phyloP scores from a whole-genome alignment of 2,329 filamentous ascomycete species.

The Blumeriella jaapii region DNA sequence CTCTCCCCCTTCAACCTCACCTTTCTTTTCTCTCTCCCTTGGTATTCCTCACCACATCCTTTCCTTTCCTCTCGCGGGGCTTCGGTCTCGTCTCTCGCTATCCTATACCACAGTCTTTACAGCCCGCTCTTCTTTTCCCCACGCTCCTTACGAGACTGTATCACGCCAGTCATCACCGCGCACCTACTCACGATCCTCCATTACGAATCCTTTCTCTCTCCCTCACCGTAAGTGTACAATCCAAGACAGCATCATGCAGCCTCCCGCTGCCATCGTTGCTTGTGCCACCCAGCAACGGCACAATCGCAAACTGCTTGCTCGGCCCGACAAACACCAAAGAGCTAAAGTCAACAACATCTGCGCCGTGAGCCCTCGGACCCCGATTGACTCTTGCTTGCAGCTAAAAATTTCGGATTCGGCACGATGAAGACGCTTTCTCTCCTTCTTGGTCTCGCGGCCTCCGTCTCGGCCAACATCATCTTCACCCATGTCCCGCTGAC shows the following conservation, averaged over 20 bases:
- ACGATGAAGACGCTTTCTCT: constrained; percentile 22
- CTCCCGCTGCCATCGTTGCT: not conserved
- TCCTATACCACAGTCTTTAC: constrained; percentile 2
- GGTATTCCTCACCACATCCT: constrained; percentile 1
- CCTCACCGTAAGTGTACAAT: constrained; percentile 3
- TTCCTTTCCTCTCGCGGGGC: constrained; percentile 5
- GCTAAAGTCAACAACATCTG: not conserved
- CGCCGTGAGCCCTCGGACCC: not conserved
- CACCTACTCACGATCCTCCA: too few relatives aligned
- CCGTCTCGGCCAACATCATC: constrained; percentile 36
- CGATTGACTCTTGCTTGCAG: constrained; percentile 1
- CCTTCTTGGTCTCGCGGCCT: constrained; percentile 26
- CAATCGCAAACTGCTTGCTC: not conserved
- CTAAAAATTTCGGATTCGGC: constrained; percentile 10
- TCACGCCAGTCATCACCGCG: too few relatives aligned
- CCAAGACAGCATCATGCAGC: constrained; percentile 2
- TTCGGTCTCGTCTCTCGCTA: constrained; percentile 4
- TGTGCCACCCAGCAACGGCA: constrained; percentile 6
- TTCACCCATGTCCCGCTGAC: constrained; percentile 35
- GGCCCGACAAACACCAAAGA: not conserved
- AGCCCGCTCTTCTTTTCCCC: constrained; percentile 1
- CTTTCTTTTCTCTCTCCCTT: not conserved
- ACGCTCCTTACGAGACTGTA: too few relatives aligned
- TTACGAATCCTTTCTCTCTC: too few relatives aligned
- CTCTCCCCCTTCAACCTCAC: constrained; percentile 2